Conservation (phyloP, 2,329 filamentous ascomycete genomes). For the Fusarium sarcochroum region DNA sequence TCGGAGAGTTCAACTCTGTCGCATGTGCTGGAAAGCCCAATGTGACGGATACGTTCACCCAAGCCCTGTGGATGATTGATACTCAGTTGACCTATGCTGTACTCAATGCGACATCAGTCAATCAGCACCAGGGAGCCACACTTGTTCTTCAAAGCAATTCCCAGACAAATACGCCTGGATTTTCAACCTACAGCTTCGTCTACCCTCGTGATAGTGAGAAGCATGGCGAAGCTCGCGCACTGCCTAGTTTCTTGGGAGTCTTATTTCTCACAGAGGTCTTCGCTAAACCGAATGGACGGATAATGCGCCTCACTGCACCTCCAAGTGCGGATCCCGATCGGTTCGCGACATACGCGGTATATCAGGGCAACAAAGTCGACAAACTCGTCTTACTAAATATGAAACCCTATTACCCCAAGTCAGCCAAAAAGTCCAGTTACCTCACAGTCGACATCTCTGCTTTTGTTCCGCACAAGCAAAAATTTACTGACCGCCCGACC, state of each 20-base stretch:
- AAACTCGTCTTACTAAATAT: conserved; percentile 16
- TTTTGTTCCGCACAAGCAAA: not conserved
- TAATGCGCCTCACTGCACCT: not conserved
- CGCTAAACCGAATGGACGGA: not conserved
- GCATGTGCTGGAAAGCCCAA: conserved; percentile 56
- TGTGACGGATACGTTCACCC: conserved; percentile 58
- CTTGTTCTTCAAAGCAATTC: conserved; percentile 31
- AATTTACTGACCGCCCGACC: not conserved
- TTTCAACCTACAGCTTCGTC: conserved; percentile 36
- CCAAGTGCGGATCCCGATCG: not conserved
- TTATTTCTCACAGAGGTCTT: conserved; percentile 36
- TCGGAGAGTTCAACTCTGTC: conserved; percentile 59
- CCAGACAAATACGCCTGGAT: conserved; percentile 33
- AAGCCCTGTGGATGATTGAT: conserved; percentile 58
- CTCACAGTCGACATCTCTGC: not conserved
- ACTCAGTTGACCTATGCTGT: conserved; percentile 56
- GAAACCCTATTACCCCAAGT: conserved; percentile 1
- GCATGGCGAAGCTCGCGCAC: conserved; percentile 20
- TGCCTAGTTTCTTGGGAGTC: conserved; percentile 26
- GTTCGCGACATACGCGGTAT: conserved; percentile 7
- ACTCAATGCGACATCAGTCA: conserved; percentile 54
- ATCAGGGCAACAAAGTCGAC: not conserved
- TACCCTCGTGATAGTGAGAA: conserved; percentile 34
- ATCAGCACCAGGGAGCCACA: conserved; percentile 50
- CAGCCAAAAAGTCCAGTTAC: not conserved